Percentiles rank a stretch among this genome's conserved stretches.
phyloP scores from a whole-genome alignment of 495 filamentous ascomycete species.

The Aspergillus leporis region DNA sequence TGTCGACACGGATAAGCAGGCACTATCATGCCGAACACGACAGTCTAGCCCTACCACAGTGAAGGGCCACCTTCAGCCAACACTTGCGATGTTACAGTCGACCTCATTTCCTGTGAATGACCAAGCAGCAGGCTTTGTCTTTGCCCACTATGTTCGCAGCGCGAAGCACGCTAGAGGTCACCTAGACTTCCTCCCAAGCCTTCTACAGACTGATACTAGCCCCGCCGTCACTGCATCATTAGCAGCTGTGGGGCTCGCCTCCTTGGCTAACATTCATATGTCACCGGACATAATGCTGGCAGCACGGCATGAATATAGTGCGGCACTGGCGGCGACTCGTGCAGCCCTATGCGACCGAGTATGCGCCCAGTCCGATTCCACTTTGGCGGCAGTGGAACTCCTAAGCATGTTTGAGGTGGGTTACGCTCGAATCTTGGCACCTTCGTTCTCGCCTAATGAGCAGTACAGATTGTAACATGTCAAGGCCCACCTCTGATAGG shows the following conservation, averaged over 20 bases:
- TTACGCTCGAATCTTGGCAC: not conserved
- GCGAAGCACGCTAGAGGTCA: not conserved
- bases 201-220: slow-evolving; percentile 1
- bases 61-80: not conserved
- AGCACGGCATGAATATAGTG: slow-evolving; percentile 23
- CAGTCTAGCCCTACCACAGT: not conserved
- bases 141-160: slow-evolving; percentile 9
- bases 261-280: slow-evolving; percentile 17
- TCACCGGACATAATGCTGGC: slow-evolving; percentile 6
- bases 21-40: not conserved
- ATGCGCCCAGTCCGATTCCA: slow-evolving; percentile 15
- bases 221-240: slow-evolving; percentile 9
- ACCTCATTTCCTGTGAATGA: slow-evolving; percentile 6
- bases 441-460: not conserved
- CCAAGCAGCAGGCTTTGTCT: slow-evolving; percentile 9
- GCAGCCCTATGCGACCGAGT: slow-evolving; percentile 19
- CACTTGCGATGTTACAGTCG: not conserved
- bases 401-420: slow-evolving; percentile 25
- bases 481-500: slow-evolving; percentile 12
- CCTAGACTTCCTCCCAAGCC: slow-evolving; percentile 4
- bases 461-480: slow-evolving; percentile 11
- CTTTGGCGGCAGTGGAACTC: slow-evolving; percentile 23
- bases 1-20: not conserved
- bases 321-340: slow-evolving; percentile 21
- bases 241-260: slow-evolving; percentile 16